Conservation (phyloP, 805 yeast species). For the Sporopachydermia lactativora region DNA sequence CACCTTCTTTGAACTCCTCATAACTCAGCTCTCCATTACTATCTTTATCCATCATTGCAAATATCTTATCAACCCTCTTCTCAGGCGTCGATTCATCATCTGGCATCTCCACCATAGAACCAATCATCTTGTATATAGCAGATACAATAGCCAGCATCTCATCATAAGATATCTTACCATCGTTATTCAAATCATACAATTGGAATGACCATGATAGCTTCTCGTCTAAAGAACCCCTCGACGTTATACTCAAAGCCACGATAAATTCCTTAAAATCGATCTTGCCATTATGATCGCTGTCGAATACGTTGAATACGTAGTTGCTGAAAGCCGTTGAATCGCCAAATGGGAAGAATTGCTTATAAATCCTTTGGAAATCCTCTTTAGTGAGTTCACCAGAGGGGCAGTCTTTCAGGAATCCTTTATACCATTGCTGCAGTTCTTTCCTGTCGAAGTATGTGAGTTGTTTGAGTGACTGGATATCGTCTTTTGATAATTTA, state of each 20-base stretch:
- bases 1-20: constrained; percentile 74
- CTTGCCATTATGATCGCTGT: constrained; percentile 61
- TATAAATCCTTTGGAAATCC: constrained; percentile 84
- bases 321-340: constrained; percentile 88
- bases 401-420: constrained; percentile 89
- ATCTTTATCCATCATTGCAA: constrained; percentile 58
- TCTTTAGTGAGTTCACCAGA: constrained; percentile 74
- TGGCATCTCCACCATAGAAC: constrained; percentile 78
- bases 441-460: constrained; percentile 91
- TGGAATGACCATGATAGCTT: constrained; percentile 83
- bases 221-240: constrained; percentile 72
- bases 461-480: constrained; percentile 64
- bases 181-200: constrained; percentile 69
- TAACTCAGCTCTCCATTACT: constrained; percentile 54
- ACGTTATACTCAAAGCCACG: constrained; percentile 67
- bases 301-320: constrained; percentile 80
- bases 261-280: constrained; percentile 91
- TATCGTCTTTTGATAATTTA: constrained; percentile 80
- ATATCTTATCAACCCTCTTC: constrained; percentile 68
- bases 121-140: constrained; percentile 90
- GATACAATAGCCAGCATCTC: constrained; percentile 72
- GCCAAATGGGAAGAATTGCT: constrained; percentile 97
- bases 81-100: constrained; percentile 92
- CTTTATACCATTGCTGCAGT: constrained; percentile 97
- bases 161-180: constrained; percentile 59